phyloP scores from a whole-genome alignment of 495 filamentous ascomycete species.

The Podospora appendiculata region DNA sequence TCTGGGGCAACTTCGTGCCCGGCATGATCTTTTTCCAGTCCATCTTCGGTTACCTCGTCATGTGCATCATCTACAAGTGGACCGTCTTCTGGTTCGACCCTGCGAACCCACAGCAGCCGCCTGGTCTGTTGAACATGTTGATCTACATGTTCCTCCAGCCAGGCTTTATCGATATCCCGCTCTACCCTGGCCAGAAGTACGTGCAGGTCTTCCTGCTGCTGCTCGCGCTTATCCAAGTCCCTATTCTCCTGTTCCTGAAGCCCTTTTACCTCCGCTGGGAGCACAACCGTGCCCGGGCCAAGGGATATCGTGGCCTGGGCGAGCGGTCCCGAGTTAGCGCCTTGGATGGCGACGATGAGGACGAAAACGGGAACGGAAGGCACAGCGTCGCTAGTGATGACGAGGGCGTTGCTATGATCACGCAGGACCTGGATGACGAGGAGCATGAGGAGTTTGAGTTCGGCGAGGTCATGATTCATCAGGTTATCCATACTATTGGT shows the following conservation, averaged over 20 bases:
- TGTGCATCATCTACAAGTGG: conserved; percentile 97
- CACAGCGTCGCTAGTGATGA: conserved; percentile 68
- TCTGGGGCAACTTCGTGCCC: conserved; percentile 93
- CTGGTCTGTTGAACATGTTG: conserved; percentile 93
- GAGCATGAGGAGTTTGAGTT: conserved; percentile 97
- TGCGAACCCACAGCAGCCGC: conserved; percentile 48
- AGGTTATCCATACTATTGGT: conserved; percentile 98
- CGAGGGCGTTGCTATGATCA: conserved; percentile 89
- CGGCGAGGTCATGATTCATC: conserved; percentile 93
- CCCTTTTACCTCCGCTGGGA: conserved; percentile 89
- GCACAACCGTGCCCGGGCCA: conserved; percentile 77
- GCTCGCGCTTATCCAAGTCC: conserved; percentile 77
- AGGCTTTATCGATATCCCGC: conserved; percentile 56
- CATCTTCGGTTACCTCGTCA: conserved; percentile 94
- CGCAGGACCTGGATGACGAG: conserved; percentile 61
- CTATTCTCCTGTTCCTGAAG: conserved; percentile 88
- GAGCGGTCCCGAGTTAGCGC: conserved; percentile 80
- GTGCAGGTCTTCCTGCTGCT: conserved; percentile 79
- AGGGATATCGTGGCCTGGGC: conserved; percentile 88
- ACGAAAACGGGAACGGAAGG: conserved; percentile 41
- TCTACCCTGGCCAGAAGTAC: conserved; percentile 67
- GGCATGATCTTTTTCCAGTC: conserved; percentile 99
- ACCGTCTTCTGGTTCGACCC: conserved; percentile 65
- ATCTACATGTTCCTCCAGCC: conserved; percentile 99
- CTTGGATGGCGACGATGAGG: conserved; percentile 75